phyloP scores from a whole-genome alignment of 345 rosid species.

The Dimocarpus longan region DNA sequence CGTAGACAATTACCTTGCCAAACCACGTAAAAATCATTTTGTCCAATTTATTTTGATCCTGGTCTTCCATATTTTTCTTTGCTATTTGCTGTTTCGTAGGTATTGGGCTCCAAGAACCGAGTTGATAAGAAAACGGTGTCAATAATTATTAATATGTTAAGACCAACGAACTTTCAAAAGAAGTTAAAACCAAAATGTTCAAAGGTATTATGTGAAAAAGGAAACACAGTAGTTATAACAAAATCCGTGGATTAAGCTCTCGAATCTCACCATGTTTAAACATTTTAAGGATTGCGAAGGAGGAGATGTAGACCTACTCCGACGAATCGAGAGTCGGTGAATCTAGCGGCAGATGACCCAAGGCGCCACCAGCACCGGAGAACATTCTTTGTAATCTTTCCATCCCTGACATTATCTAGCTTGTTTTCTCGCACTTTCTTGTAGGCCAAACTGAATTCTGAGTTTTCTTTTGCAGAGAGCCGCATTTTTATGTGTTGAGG shows the following conservation, averaged over 20 bases:
- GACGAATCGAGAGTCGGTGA: conserved; percentile 94
- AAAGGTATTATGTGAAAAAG: neutral
- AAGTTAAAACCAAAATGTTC: neutral
- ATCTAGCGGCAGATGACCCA: conserved; percentile 90
- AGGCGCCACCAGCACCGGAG: conserved; percentile 83
- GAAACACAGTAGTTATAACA: neutral
- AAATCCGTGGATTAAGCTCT: neutral
- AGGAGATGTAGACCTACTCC: conserved; percentile 97
- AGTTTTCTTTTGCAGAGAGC: conserved; percentile 22
- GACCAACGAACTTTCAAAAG: neutral
- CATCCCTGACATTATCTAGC: conserved; percentile 48
- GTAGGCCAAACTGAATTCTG: neutral
- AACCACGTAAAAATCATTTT: too few relatives aligned
- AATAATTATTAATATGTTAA: neutral
- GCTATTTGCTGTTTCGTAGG: too few relatives aligned
- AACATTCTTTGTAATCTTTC: conserved; percentile 90
- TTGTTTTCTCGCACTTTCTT: neutral
- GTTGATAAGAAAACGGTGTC: too few relatives aligned
- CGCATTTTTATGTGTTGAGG: neutral
- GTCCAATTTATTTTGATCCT: too few relatives aligned
- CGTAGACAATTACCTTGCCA: too few relatives aligned
- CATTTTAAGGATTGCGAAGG: conserved; percentile 98
- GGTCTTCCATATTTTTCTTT: too few relatives aligned
- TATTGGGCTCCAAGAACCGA: too few relatives aligned
- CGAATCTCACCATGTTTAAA: conserved; percentile 67